phyloP scores from a whole-genome alignment of 2,329 filamentous ascomycete species.

The Claviceps digitariae region DNA sequence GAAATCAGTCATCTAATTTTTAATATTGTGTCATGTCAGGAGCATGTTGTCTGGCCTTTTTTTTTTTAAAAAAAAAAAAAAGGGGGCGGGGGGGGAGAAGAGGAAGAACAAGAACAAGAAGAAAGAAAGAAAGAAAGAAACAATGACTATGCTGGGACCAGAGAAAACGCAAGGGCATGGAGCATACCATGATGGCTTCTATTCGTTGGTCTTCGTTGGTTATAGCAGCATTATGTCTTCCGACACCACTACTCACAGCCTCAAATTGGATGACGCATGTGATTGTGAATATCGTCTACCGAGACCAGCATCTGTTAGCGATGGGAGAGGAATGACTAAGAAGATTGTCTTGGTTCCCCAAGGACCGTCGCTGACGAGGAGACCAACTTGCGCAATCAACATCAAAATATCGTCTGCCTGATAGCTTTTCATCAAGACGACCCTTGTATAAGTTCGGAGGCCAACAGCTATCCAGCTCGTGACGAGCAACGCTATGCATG shows the following conservation, averaged over 20 bases:
- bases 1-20: background rate
- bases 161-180: background rate
- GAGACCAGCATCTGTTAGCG: slow-evolving; percentile 1
- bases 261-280: slow-evolving; percentile 32
- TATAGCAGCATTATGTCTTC: slow-evolving; percentile 33
- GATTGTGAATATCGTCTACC: slow-evolving; percentile 30
- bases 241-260: slow-evolving; percentile 30
- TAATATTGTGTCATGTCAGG: background rate
- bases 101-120: too few relatives aligned
- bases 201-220: slow-evolving; percentile 24
- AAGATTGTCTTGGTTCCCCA: background rate
- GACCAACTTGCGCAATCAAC: slow-evolving; percentile 30
- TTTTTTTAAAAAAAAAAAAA: background rate
- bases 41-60: background rate
- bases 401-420: slow-evolving; percentile 41
- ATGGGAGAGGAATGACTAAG: background rate
- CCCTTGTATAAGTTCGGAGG: slow-evolving; percentile 30
- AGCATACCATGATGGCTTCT: slow-evolving; percentile 31
- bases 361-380: background rate
- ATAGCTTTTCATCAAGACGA: slow-evolving; percentile 29
- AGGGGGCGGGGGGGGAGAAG: too few relatives aligned
- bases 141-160: too few relatives aligned
- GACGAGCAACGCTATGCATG: slow-evolving; percentile 23
- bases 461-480: slow-evolving; percentile 29
- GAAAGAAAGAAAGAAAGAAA: too few relatives aligned